A percentile compares a stretch with the other conserved stretches of the same genome.
Evolutionary conservation across 768 basidiomycete species (phyloP).

Genomic region (Podaxis sp.): DNA sequence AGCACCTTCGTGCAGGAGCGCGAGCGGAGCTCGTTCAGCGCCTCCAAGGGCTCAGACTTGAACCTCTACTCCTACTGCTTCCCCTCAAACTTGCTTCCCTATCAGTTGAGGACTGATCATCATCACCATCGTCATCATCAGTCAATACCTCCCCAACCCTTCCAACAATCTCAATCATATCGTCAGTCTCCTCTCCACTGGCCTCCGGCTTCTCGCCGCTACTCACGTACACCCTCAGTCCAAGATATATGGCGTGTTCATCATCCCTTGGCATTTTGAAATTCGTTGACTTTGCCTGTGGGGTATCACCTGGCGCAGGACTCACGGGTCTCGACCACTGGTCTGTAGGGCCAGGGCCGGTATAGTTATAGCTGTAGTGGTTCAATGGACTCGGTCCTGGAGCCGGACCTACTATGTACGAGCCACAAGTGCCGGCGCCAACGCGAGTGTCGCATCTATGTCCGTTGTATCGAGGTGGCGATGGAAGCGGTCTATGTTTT

Average conservation of each 20-base stretch:
- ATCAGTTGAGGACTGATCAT: neutral
- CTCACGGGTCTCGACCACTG: slow-evolving; percentile 4
- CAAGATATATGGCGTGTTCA: neutral
- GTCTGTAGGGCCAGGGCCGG: neutral
- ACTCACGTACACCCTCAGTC: neutral
- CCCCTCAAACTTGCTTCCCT: neutral
- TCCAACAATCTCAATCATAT: neutral
- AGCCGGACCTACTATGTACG: neutral
- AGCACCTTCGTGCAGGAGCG: neutral
- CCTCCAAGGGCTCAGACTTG: neutral
- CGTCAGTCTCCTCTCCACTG: neutral
- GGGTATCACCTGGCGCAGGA: neutral
- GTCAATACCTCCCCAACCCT: neutral
- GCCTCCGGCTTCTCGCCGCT: neutral
- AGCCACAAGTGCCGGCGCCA: neutral
- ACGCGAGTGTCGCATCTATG: slow-evolving; percentile 2
- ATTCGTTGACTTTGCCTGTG: neutral
- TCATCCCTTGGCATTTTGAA: neutral
- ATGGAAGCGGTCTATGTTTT: neutral
- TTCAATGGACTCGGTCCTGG: neutral
- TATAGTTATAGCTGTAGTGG: neutral
- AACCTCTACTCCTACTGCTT: neutral
- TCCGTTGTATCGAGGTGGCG: slow-evolving; percentile 6
- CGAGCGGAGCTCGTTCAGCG: neutral
- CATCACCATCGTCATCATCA: neutral